Conservation (phyloP, 225 moss, liverwort and hornwort species). For the Physcomitrellopsis africana region DNA sequence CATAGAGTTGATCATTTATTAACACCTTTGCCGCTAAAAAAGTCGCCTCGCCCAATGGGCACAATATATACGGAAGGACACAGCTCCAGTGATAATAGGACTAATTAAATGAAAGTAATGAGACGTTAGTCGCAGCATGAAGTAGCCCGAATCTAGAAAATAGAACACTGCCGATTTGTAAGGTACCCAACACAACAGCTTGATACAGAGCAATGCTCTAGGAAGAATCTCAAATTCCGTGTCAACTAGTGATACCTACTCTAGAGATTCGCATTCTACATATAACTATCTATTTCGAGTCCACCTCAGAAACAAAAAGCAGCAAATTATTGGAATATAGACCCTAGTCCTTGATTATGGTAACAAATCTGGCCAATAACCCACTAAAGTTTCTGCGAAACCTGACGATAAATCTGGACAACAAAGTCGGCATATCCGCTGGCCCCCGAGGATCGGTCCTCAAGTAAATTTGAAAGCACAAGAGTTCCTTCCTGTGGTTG, state of each 20-base stretch:
- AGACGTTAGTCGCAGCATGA: constrained; percentile 21
- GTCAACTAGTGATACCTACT: neutral
- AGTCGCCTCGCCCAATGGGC: constrained; percentile 37
- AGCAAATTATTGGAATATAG: neutral
- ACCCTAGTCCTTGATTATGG: neutral
- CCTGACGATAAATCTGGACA: constrained; percentile 74
- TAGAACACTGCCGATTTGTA: constrained; percentile 15
- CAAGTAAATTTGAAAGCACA: constrained; percentile 75
- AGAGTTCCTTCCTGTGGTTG: constrained; percentile 86
- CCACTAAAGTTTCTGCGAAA: constrained; percentile 61
- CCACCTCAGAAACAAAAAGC: constrained; percentile 12
- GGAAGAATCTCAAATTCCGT: neutral
- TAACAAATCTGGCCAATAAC: constrained; percentile 11
- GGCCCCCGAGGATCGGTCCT: constrained; percentile 76
- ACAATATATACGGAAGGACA: constrained; percentile 23
- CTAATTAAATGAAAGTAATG: neutral
- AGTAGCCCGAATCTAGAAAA: constrained; percentile 17
- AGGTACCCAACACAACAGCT: neutral
- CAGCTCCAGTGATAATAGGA: constrained; percentile 27
- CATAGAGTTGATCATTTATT: constrained; percentile 43
- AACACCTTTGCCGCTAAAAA: constrained; percentile 27
- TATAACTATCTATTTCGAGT: constrained; percentile 15
- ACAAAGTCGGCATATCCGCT: constrained; percentile 90
- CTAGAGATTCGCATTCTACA: constrained; percentile 19
- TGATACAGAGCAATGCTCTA: constrained; percentile 1